These are phyloP conservation scores for Tylopilus rubrobrunneus DNA, from an alignment of 768 basidiomycete species.

Conservation along the genomic window DNA sequence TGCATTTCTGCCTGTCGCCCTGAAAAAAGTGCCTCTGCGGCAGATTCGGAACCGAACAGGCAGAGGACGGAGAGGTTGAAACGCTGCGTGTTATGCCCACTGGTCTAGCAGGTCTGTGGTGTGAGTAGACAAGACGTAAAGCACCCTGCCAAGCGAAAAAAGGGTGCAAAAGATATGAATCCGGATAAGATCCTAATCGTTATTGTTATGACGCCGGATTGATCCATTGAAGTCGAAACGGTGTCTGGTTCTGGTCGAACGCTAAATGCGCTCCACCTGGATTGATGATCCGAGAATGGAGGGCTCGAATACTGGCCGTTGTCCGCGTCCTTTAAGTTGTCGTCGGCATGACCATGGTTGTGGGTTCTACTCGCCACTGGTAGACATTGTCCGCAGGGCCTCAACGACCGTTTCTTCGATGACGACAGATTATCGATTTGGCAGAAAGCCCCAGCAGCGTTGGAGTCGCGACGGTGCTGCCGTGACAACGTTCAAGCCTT, in stretches of 20 bases:
- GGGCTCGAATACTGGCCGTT: neutral
- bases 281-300: slow-evolving; percentile 6
- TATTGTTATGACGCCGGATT: neutral
- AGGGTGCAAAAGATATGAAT: neutral
- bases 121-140: neutral
- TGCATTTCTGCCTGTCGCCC: slow-evolving; percentile 1
- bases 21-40: neutral
- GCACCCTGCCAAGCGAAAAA: neutral
- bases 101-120: neutral
- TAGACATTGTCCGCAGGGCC: neutral
- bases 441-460: neutral
- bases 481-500: neutral
- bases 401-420: neutral
- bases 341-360: neutral
- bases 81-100: neutral
- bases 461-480: neutral
- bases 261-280: neutral
- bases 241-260: neutral
- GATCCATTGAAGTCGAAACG: neutral
- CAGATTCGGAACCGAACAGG: slow-evolving; percentile 7
- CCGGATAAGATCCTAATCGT: slow-evolving; percentile 1
- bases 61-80: neutral
- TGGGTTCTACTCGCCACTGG: neutral
- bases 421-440: neutral
- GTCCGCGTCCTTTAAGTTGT: neutral